Base-by-base conservation (phyloP, 1,284 basidiomycete genomes). In the Stygiomarasmius scandens region DNA sequence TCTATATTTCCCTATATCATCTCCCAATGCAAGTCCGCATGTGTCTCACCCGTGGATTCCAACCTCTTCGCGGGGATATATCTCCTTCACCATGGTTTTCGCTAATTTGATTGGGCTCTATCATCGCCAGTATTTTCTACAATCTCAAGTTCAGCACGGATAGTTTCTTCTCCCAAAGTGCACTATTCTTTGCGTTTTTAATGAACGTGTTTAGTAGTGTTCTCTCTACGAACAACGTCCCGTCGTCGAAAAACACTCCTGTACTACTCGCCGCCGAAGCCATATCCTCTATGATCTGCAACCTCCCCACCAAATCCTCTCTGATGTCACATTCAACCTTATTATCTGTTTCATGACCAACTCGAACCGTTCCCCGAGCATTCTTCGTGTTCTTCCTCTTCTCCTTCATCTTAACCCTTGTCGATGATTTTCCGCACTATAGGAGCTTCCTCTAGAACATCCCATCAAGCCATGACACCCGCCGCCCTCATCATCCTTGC, bases 121-220 rank as follows among this genome's bases (percentile, higher is more conserved):
- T 82, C 58, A 75, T 78, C 59, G 79, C 80, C 16, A 80, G 78
- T 19, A 72, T 80, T 51, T 85, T 83, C 70, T 83, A 77, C 69
- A 68, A 75, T 23, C 68, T 82, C 53, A 65, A 74, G 0, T 62
- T 72, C 20, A 71, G 66, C 44, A 81, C 83, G 1, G 63, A 64
- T 25, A 80, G 77, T 29, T 77, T 83, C 66, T 86, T 81, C 71
- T 71, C 75, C 4, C 75, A 80, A 41, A 77, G 82, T 41, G 79
- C 77, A 64, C 50, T 67, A 8, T 71, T 73, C 68, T 65, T 65
- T 63, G 64, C 69, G 46, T 58, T 77, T n/a, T 36, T 64, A 9
- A 59, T 62, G 52, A 64, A 62, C 34, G 63, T 57, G 25, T 62
- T 64, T 45, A 59, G 57, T 19, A 62, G 58, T 53, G 55, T 53